Evolutionary conservation across 1,284 basidiomycete species (phyloP).

Genomic region (Trichosporon ovoides): DNA sequence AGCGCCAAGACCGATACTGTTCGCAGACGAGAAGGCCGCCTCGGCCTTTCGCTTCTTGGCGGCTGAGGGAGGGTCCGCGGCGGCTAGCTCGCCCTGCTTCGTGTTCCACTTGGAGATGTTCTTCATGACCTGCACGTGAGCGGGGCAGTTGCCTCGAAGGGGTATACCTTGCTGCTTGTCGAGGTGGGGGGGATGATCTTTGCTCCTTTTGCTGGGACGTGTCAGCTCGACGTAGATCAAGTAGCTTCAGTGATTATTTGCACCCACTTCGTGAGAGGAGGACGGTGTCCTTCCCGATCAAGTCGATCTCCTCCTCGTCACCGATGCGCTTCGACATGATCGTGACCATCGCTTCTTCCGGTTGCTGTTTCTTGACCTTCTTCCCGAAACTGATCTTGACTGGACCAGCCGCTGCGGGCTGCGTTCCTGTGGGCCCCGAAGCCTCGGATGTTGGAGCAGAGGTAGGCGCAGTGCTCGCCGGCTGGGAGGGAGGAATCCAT

Average conservation of each 20-base stretch:
- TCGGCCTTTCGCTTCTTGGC: constrained; percentile 24
- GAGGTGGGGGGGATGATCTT: constrained; percentile 78
- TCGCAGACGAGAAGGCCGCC: constrained; percentile 37
- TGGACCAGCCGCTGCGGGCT: no score
- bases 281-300: constrained; percentile 50
- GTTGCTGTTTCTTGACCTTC: constrained; percentile 25
- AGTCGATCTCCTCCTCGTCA: constrained; percentile 63
- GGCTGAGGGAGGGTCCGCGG: constrained; percentile 26
- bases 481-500: neutral
- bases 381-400: constrained; percentile 31
- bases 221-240: constrained; percentile 23
- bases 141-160: neutral
- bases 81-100: constrained; percentile 71
- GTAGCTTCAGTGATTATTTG: no score
- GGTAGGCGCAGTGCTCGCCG: neutral
- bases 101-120: constrained; percentile 94
- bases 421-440: no score
- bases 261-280: constrained; percentile 45
- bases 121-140: constrained; percentile 60
- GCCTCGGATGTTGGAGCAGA: neutral
- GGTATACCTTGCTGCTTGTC: constrained; percentile 76
- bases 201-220: constrained; percentile 44
- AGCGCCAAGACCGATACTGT: constrained; percentile 22
- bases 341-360: constrained; percentile 32
- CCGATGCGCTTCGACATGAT: constrained; percentile 31